Evolutionary conservation across 331 rosid genomes (phyloP), one percentile per base, ranked within the genome.

Genomic region (Telfairia occidentalis): DNA sequence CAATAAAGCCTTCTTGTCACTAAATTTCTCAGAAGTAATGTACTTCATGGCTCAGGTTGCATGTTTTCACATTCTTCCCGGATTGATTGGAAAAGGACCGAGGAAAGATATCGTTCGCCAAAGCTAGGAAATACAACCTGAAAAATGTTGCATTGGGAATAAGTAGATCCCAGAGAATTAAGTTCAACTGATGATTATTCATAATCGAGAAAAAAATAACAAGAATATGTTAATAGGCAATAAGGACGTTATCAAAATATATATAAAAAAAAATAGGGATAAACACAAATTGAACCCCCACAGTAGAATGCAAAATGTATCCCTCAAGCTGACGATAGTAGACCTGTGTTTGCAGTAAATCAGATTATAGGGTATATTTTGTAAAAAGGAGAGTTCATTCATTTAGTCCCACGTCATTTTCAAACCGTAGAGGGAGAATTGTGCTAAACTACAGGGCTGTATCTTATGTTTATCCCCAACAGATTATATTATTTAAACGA

Each of bases 111-210:
- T 57, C 97, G 87, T 80, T 95, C 99, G 4, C 99, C 97, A 72
- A 88, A 92, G 86, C 99, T 90, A 6, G 97, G 97, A 77, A 95
- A 95, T 53, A 95, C 88, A 49, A 88, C 96, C 98, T 91, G 89
- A 81, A 74, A 76, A 76, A 77, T 52, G 9, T 71, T 46, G 38
- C 0, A 3, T 37, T 38, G 23, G 10, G 26, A 35, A 45, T 37
- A 10, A 64, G 45, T 9, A 19, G 30, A 10, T 35, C 49, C 9
- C 49, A 18, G n/a, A 18, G 71, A 64, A n/a, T 9, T 64, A 30
- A 26, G 30, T 29, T 24, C 46, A 55, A 49, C 75, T 49, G 57
- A 35, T 60, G 74, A 35, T 34, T 38, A 64, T 9, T 19, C 24
- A 2, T 26, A 16, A 26, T 26, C 8, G 3, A 7, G 26, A 8